phyloP scores from a whole-genome alignment of 306 rosid species.

The Dalbergia cultrata region DNA sequence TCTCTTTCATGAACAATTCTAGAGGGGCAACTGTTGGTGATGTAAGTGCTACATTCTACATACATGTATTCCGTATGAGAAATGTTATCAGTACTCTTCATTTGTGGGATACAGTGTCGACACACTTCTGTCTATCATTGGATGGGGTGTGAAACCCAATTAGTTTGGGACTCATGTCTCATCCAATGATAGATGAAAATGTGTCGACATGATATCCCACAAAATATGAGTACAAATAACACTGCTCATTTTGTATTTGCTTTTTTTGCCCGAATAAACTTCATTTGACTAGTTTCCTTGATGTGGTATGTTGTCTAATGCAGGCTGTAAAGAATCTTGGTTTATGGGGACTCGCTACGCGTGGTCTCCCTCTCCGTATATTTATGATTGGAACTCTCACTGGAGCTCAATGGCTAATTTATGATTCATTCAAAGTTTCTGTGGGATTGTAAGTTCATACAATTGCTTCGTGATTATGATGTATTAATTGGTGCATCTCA shows the following conservation, averaged over 20 bases:
- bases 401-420: slow-evolving; percentile 97
- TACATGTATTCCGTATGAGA: too few relatives aligned
- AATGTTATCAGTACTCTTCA: too few relatives aligned
- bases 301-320: slow-evolving; percentile 22
- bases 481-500: background rate
- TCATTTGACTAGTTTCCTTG: background rate
- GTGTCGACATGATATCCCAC: too few relatives aligned
- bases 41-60: slow-evolving; percentile 58
- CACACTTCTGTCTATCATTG: too few relatives aligned
- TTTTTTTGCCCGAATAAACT: too few relatives aligned
- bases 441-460: slow-evolving; percentile 86
- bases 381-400: slow-evolving; percentile 98
- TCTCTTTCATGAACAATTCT: slow-evolving; percentile 95
- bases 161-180: too few relatives aligned
- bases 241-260: too few relatives aligned
- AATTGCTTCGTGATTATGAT: slow-evolving; percentile 2
- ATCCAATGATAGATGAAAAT: too few relatives aligned
- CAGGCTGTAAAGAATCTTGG: slow-evolving; percentile 96
- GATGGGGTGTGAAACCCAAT: too few relatives aligned
- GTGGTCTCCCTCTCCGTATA: slow-evolving; percentile 98
- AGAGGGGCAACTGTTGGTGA: slow-evolving; percentile 97
- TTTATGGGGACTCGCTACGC: slow-evolving; percentile 78
- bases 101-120: too few relatives aligned
- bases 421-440: slow-evolving; percentile 92
- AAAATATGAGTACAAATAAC: too few relatives aligned